Evolutionary conservation across 139 green algal species (phyloP).

Genomic region (Closterium sp.): DNA sequence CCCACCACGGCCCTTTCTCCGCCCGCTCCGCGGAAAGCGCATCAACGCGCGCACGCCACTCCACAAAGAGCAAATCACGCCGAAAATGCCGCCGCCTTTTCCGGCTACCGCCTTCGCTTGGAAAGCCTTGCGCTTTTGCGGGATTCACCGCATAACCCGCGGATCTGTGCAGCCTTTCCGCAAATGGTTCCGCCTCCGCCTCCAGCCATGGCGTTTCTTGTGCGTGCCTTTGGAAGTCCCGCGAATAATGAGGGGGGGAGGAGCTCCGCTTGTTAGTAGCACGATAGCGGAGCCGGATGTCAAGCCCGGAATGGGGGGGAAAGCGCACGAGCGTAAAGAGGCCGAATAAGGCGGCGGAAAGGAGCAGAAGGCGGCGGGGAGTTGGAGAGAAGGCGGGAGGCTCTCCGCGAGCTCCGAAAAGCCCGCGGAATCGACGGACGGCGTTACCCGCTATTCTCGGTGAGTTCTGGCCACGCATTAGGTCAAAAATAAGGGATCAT

Average conservation of each 20-base stretch:
- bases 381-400: background rate
- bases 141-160: background rate
- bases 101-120: background rate
- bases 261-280: background rate
- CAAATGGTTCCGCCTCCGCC: background rate
- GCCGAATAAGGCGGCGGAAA: background rate
- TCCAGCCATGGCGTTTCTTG: background rate
- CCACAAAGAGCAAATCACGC: background rate
- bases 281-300: background rate
- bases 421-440: background rate
- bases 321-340: background rate
- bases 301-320: background rate
- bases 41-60: background rate
- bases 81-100: background rate
- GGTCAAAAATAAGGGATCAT: no score
- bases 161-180: background rate
- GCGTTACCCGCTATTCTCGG: background rate
- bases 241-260: background rate
- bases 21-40: background rate
- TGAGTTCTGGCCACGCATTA: background rate
- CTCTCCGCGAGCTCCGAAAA: background rate
- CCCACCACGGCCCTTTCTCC: background rate
- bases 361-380: background rate
- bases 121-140: background rate
- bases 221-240: background rate